Evolutionary conservation across 768 basidiomycete genomes (phyloP), one percentile per base, ranked within the genome.

Genomic region (Macrolepiota fuliginosa): DNA sequence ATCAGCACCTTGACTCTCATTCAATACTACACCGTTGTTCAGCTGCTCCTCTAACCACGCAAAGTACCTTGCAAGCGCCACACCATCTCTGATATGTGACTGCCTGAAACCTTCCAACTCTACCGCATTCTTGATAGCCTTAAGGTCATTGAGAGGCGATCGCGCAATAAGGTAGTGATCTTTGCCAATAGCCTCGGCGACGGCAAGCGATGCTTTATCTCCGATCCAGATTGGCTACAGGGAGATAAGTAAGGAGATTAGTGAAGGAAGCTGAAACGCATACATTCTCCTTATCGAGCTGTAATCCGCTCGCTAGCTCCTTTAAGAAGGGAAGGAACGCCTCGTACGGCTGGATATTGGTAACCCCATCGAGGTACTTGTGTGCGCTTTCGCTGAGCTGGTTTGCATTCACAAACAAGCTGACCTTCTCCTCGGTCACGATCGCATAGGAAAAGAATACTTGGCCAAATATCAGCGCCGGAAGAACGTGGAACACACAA

Each of bases 361-460:
- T 84, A 11, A 79, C 79, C 2, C 74, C 67, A 2, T 80, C 83
- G n/a, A 96, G 79, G 58, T 83, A 81, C 2, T 70, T 58, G 29
- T 69, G 69, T 1, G 79, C 79, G 19, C 71, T 74, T 24, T 75
- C 73, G 39, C 78, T 77, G 13, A 89, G 77, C 25, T 81, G 77
- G 24, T 81, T 76, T 13, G 76, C 74, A 55, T 94, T 77, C 58
- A 94, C 76, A 74, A 95, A 98, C 2, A 98, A 76, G 4, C 80
- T 74, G 9, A 85, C 85, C 3, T 78, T 78, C 63, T 80, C 77
- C 40, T 62, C 73, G 10, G 86, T 90, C 39, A 98, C 78, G 35
- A 94, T 81, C 1, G 94, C 91, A 70, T 96, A 97, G 0, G 93
- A 86, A 69, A 97, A 98, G 80, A 97, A 96, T 17, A 97, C 93